Evolutionary conservation across 2,329 filamentous ascomycete species (phyloP), one percentile per base, ranked within the genome.

Genomic region (Aspergillus jensenii): DNA sequence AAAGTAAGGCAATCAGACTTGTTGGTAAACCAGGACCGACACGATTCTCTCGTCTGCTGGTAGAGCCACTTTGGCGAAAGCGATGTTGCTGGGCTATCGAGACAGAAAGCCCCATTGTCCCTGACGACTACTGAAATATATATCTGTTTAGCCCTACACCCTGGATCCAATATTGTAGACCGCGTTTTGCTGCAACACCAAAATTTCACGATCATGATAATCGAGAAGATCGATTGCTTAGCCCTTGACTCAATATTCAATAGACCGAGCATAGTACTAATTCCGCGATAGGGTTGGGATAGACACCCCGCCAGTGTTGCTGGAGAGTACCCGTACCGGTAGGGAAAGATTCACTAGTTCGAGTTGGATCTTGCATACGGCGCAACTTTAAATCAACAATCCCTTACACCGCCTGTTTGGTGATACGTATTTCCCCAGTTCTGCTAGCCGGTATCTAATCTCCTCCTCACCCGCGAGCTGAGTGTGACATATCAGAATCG

Each of bases 341-440:
- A 45, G 27, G 27, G 37, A 45, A 17, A 39, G 47, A 48, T 52
- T 52, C 55, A 41, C 27, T 37, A 44, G 31, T 23, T 21, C 39
- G 43, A 6, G 17, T 14, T 31, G 21, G 12, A 15, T n/a, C 21
- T 37, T 52, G 49, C 25, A 31, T 31, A 35, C 11, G 4, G 15
- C 11, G 14, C 3, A 52, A 52, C 49, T 21, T 21, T 43, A 52
- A 25, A 25, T 15, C 35, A 37, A 21, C 15, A 21, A 56, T 58
- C 59, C 27, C 61, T 56, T 61, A 63, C 62, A 58, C 60, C 59
- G 57, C 56, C 52, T 58, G 48, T 58, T 55, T 37, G 35, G 46
- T 33, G 14, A 15, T 15, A 21, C 21, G 21, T 21, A 19, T 19
- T 45, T 39, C 51, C 41, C 31, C 41, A 35, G 51, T 11, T 39